Base-by-base conservation (phyloP, 1,284 basidiomycete species). In the Cryptococcus sp. region DNA sequence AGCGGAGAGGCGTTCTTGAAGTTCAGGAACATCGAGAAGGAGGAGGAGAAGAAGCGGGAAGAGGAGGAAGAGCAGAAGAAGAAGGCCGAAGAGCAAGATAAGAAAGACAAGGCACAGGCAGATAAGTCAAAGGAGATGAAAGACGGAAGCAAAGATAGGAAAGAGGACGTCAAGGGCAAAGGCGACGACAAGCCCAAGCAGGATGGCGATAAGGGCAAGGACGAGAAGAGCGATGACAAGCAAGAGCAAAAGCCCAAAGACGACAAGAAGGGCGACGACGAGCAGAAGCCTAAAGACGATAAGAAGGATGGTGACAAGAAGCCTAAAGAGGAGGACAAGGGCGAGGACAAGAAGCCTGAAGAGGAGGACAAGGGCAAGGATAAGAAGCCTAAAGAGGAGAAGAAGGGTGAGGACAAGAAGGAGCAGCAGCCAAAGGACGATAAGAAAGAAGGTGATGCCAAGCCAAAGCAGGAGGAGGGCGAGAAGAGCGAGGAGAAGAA, bases 61-160 rank as follows among this genome's bases (percentile, higher is more conserved):
- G 56, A 70, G 60, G 62, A 67, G 50, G 46, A 65, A 46, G 49
- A 66, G 55, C 57, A 63, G 51, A 52, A 69, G n/a, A 63, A 60
- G 34, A 63, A 68, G 41, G 81, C 81, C 67, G 62, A 74, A 45
- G 65, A 72, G 25, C 44, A 67, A 57, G 54, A 63, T 23, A 63
- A 72, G 19, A 80, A 81, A 68, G 61, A 70, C 44, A 65, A 72
- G 49, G 61, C 61, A 48, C 65, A 68, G 47, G 65, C 78, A 50
- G 65, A 75, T 57, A 73, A 69, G 39, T 58, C 68, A 46, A 63
- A 68, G 44, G 65, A 70, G 25, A 57, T 78, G 45, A 58, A 66
- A 41, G 69, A 71, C 41, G 62, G 68, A 54, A 57, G 60, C 37
- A 59, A 64, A 54, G 60, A 69, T 50, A 56, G 55, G 44, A 55